Conservation (phyloP, 1,284 basidiomycete species). For the Rhodotorula sp. region DNA sequence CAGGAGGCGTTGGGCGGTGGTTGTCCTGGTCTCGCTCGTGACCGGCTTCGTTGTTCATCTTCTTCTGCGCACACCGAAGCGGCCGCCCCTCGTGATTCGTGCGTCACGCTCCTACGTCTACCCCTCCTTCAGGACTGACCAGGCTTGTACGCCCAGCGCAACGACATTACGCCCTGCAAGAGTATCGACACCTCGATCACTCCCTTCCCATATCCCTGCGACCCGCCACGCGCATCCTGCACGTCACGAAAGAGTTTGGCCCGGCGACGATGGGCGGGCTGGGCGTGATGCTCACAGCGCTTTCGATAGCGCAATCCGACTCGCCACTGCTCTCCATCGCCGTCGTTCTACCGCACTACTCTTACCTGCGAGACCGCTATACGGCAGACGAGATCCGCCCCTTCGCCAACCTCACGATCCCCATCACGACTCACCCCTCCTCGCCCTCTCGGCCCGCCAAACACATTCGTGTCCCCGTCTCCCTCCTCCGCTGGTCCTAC, state of each 20-base stretch:
- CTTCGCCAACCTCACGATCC: conserved; percentile 15
- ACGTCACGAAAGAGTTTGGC: conserved; percentile 37
- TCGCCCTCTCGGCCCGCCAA: background rate
- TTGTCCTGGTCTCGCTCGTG: background rate
- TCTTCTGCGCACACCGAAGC: background rate
- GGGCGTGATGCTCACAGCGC: conserved; percentile 35
- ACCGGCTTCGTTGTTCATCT: background rate
- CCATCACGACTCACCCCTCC: background rate
- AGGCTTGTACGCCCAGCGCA: background rate
- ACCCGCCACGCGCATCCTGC: conserved; percentile 20
- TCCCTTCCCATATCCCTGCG: background rate
- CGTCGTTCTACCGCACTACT: conserved; percentile 34
- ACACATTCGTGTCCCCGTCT: conserved; percentile 14
- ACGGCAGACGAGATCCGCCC: background rate
- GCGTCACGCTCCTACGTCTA: background rate
- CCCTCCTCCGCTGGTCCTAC: conserved; percentile 25
- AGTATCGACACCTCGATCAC: conserved; percentile 25
- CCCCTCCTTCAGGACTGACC: background rate
- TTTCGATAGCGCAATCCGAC: conserved; percentile 23
- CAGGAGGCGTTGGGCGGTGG: background rate
- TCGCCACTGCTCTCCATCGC: conserved; percentile 21
- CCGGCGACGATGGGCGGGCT: conserved; percentile 37
- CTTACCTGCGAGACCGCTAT: conserved; percentile 13
- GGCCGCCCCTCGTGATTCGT: conserved; percentile 4
- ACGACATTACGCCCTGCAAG: background rate